Evolutionary conservation across 2,329 filamentous ascomycete species (phyloP), one percentile per base, ranked within the genome.

Genomic region (Fusarium globosum): DNA sequence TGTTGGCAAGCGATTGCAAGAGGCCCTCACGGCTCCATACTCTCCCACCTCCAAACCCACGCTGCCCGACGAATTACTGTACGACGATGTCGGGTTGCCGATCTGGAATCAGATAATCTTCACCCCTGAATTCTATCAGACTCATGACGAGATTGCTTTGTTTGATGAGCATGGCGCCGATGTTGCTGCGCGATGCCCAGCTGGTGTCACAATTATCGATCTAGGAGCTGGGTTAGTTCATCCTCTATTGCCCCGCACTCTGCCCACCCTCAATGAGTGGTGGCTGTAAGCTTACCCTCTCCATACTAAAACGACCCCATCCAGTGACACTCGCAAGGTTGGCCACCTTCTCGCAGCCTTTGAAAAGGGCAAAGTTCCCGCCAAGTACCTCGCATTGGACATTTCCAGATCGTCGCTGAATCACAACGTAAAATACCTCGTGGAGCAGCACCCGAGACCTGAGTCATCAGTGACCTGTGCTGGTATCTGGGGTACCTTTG

Each of bases 51-150:
- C 68, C 18, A 79, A 79, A 63, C 77, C 78, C 21, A 79, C 77
- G 4, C 76, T 85, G 36, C 83, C 83, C 2, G 83, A 85, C 55
- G 83, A 85, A 73, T 74, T 83, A 43, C 75, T 85, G 51, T 85
- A 85, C 68, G 78, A 82, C 65, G 82, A 83, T 59, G 57, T 75
- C 10, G 83, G 83, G 4, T 75, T 84, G 53, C 72, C 75, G 11
- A 82, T 84, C 68, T 85, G 83, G 83, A 83, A 83, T 51, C 65
- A 83, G 15, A 84, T 85, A 64, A 84, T 85, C 61, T 82, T 79
- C 68, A 82, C 78, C 2, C 73, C 77, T 4, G 79, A 83, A 45
- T 84, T 83, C 65, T 85, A 85, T 65, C 83, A 85, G 66, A 83
- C 83, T 6, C 79, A 81, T 36, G 83, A 85, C 41, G 83, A 85